Base-by-base conservation (phyloP, 2,329 filamentous ascomycete species). In the Ascochyta pisi region DNA sequence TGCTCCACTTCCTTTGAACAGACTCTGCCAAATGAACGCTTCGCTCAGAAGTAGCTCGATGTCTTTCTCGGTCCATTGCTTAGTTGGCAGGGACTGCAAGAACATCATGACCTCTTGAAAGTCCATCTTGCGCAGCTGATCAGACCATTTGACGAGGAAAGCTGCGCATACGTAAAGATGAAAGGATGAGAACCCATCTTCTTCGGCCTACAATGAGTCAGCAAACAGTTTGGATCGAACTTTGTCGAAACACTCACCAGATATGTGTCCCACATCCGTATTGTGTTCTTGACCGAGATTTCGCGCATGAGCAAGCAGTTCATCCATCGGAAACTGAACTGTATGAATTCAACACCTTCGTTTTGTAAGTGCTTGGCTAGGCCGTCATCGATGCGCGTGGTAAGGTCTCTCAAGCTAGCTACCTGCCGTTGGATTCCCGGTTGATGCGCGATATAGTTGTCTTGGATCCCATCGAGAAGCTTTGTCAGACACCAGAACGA, bases 71-170 rank as follows among this genome's bases (percentile, higher is more conserved):
- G 92, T 97, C 95, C 95, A 99, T 50, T 89, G 85, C 66, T 90
- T 89, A 6, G 96, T 99, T 3, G 96, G 95, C 54, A 99, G 80
- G 40, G 92, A 91, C 78, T 99, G 95, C 50, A 99, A 80, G 73
- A 99, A 99, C 94, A 99, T 99, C 93, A 99, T 97, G 57, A 96
- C 89, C 76, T 97, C 94, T 79, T 98, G 86, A 64, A 98, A 98
- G 75, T 99, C 95, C 94, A 98, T 98, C 76, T 92, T 95, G 58
- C 94, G 84, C 41, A 99, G 83, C 74, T 96, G 92, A 65, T 95
- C 89, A 6, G 94, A 96, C 96, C 96, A 99, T 76, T 99, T 99
- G 49, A 98, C 95, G 24, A 99, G 82, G 73, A 99, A 98, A 5
- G 95, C 95, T 23, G 95, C 95, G 76, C 96, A 99, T 35, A 99